Percentiles rank a stretch among this genome's conserved stretches.
phyloP scores from a whole-genome alignment of 495 filamentous ascomycete genomes.

The Tuber aestivum region DNA sequence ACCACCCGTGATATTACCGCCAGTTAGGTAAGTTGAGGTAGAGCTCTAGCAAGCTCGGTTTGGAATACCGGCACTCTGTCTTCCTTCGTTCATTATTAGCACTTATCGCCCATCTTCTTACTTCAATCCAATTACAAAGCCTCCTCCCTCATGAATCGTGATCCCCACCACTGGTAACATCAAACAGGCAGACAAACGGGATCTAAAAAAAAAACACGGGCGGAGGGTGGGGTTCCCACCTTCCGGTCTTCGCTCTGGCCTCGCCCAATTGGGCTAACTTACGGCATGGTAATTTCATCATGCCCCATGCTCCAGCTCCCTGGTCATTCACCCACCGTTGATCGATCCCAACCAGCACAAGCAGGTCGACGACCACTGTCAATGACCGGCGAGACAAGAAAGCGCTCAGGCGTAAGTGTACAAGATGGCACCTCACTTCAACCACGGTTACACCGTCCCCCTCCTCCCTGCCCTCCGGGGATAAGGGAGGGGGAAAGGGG shows the following conservation, averaged over 20 bases:
- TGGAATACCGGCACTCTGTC: neutral
- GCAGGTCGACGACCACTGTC: neutral
- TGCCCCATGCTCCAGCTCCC: neutral
- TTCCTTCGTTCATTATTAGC: neutral
- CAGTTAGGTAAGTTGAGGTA: neutral
- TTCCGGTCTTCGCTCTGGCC: neutral
- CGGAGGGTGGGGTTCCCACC: neutral
- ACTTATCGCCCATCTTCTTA: conserved; percentile 2
- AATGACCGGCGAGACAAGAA: conserved; percentile 3
- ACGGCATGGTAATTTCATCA: neutral
- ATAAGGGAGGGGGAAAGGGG: neutral
- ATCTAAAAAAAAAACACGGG: neutral
- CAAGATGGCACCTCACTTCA: neutral
- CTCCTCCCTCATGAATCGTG: neutral
- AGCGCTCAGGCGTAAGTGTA: neutral
- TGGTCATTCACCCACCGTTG: neutral
- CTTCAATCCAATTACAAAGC: conserved; percentile 3
- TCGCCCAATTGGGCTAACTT: neutral
- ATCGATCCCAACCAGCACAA: neutral
- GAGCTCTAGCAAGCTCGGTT: neutral
- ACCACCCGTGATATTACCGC: neutral
- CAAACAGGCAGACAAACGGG: neutral
- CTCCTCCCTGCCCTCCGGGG: neutral
- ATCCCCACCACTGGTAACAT: neutral
- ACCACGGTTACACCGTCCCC: neutral